Base-by-base conservation (phyloP, 2,329 filamentous ascomycete genomes). In the Rhynchosporium graminicola region DNA sequence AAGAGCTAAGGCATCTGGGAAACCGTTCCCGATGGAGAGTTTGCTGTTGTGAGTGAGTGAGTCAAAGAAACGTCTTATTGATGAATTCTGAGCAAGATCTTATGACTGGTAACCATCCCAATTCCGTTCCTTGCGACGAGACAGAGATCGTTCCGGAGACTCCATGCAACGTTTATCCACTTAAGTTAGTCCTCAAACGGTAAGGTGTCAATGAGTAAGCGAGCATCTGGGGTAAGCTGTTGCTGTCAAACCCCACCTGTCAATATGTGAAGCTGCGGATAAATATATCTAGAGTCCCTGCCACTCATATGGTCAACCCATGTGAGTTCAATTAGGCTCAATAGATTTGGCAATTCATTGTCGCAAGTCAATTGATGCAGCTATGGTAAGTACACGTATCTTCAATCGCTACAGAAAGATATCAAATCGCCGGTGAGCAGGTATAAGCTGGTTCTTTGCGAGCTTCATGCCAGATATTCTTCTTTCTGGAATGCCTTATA, bases 381-480 rank as follows among this genome's bases (percentile, higher is more conserved):
- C 13, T n/a, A 55, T 47, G 20, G 51, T 61, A 48, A 65, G 66
- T 63, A 65, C 65, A 68, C 66, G 62, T 67, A 65, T 62, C 63
- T 51, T 63, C 33, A 62, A 57, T 40, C 40, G 12, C 6, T 46
- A 9, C 26, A 43, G 26, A 26, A 43, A 60, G 57, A 54, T 64
- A 62, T 62, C 40, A 58, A 46, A 42, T n/a, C 29, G 42, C 10
- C n/a, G 50, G 38, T 28, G 8, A 20, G 20, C 20, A 20, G 20
- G 1, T 20, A 20, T 20, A 20, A 45, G 47, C 15, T 36, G 28
- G 20, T 54, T 2, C 36, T 55, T 20, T 43, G 36, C 38, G 43
- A 28, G 38, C 29, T 29, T 20, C 38, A 43, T 8, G 10, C 10
- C 20, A 43, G 52, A 29, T 8, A 29, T 56, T 12, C 3, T 42